Conservation (phyloP, 2,329 filamentous ascomycete species). For the Exophiala dermatitidis region DNA sequence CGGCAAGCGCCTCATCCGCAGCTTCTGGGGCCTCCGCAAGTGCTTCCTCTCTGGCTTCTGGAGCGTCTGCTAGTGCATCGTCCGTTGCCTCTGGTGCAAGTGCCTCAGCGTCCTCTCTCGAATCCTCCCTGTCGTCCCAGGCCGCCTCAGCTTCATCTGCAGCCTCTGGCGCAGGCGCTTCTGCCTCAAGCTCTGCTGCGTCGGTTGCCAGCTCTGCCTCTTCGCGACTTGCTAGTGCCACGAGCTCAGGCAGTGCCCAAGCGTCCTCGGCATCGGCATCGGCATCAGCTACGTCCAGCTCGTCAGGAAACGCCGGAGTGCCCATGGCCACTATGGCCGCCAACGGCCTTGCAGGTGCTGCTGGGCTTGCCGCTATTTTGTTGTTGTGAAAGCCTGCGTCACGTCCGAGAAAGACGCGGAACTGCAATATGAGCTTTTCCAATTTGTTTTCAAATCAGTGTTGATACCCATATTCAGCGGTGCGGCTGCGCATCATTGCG, state of each 20-base stretch:
- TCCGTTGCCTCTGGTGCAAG: slow-evolving; percentile 22
- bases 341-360: slow-evolving; percentile 31
- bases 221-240: slow-evolving; percentile 17
- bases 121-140: slow-evolving; percentile 11
- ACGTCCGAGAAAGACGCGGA: neutral
- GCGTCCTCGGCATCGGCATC: slow-evolving; percentile 18
- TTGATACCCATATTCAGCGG: slow-evolving; percentile 23
- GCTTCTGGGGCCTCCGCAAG: slow-evolving; percentile 11
- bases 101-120: slow-evolving; percentile 18
- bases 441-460: slow-evolving; percentile 23
- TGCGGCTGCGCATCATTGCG: slow-evolving; percentile 11
- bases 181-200: slow-evolving; percentile 21
- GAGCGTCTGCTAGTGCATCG: slow-evolving; percentile 21
- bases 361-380: slow-evolving; percentile 39
- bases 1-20: slow-evolving; percentile 12
- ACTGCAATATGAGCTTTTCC: slow-evolving; percentile 9
- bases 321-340: slow-evolving; percentile 26
- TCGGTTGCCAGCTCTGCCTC: slow-evolving; percentile 18
- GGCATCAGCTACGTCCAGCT: slow-evolving; percentile 2
- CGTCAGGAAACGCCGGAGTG: slow-evolving; percentile 11
- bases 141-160: slow-evolving; percentile 19
- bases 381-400: slow-evolving; percentile 32
- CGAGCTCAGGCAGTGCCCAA: slow-evolving; percentile 15
- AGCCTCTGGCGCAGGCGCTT: slow-evolving; percentile 21
- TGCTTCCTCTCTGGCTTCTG: slow-evolving; percentile 14